Base-by-base conservation (phyloP, 2,329 filamentous ascomycete species). In the Colletotrichum cereale region DNA sequence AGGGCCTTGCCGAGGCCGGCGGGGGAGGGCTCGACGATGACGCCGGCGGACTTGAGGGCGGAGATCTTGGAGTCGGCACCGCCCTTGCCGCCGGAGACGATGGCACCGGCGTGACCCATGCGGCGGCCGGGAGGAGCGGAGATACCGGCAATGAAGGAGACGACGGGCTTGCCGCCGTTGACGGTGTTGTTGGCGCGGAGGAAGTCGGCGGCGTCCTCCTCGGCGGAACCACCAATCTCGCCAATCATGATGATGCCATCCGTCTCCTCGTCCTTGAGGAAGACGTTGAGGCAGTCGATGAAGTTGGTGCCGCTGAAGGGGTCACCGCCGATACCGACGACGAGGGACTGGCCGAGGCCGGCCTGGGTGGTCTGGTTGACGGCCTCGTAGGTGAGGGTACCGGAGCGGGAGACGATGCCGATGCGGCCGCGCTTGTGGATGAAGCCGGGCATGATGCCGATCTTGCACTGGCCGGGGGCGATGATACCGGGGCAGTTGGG, bases 181-280 rank as follows among this genome's bases (percentile, higher is more conserved):
- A 91, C 87, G 72, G 91, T 95, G 90, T 99, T 98, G 88, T 96
- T 90, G 82, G 91, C 88, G 87, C 93, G 94, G 81, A 98, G 86
- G 89, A 97, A 99, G 79, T 98, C 96, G 79, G 96, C 96, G 48
- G 96, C 96, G 79, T 99, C 96, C 87, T 99, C 96, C 87, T 99
- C 96, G 72, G 96, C 96, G 73, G 93, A 94, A 75, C 96, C 96
- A 85, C 96, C 96, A 82, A 99, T 98, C 88, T 98, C 96, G 82
- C 96, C 96, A 83, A 99, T 98, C 96, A 99, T 98, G 87, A 99
- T 98, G 86, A 99, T 98, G 81, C 96, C 96, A 82, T 99, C 96
- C 48, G 96, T 99, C 87, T 97, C 94, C 82, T 92, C 89, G 83
- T 99, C 96, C 84, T 97, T 88, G 78, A 97, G 90, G 91, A 99